Evolutionary conservation across 176 grass and related monocot genomes (phyloP).

Genomic region (Poa annua): DNA sequence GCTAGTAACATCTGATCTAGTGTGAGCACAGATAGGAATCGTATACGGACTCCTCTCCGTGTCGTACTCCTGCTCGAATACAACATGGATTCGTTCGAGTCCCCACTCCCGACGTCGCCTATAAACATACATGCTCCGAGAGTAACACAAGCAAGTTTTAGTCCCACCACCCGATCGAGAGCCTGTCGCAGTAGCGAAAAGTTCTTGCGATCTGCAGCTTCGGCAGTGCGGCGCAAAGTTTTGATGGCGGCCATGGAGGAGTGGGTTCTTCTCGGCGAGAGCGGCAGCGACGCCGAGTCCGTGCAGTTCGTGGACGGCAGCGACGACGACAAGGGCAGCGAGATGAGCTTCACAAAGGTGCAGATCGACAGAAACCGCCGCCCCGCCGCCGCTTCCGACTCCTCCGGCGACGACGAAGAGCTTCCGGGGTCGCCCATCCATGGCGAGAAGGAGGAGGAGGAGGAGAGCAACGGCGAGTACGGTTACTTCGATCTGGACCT

Average conservation of each 20-base stretch:
- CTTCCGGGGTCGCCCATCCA: background rate
- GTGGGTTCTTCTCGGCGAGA: background rate
- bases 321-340: background rate
- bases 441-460: background rate
- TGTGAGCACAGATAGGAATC: no score
- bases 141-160: background rate
- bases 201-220: background rate
- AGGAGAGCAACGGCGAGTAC: background rate
- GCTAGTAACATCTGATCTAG: no score
- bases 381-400: background rate
- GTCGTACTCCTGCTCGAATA: background rate
- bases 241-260: constrained; percentile 12
- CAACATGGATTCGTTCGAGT: background rate
- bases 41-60: background rate
- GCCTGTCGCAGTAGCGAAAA: background rate
- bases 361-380: background rate
- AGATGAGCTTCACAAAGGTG: background rate
- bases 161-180: background rate
- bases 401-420: background rate
- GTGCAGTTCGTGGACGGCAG: background rate
- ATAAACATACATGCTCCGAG: background rate
- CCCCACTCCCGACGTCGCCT: background rate
- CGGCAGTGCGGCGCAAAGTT: background rate
- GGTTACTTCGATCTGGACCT: constrained; percentile 10
- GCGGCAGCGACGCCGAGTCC: constrained; percentile 14